These are phyloP conservation scores for Monosporascus sp. DNA, from an alignment of 2,329 filamentous ascomycete species.

Conservation along the genomic window DNA sequence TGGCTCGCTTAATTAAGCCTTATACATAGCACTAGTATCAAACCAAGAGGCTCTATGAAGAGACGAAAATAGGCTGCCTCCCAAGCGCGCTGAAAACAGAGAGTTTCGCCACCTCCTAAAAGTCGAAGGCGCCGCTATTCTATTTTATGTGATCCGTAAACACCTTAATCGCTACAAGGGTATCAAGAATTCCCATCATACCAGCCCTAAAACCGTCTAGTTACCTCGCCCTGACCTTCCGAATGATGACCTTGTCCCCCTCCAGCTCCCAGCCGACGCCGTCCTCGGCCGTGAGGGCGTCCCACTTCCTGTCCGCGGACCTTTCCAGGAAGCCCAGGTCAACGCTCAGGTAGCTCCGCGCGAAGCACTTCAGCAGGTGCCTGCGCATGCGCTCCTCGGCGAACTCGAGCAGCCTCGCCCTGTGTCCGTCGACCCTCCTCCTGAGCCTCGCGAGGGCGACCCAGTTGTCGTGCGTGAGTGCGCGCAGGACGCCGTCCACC, in stretches of 20 bases:
- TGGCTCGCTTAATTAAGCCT: no score
- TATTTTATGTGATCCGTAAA: no score
- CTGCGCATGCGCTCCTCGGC: constrained; percentile 68
- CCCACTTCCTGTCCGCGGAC: constrained; percentile 66
- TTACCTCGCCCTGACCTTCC: constrained; percentile 43
- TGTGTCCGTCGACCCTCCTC: constrained; percentile 72
- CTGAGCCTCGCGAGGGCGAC: constrained; percentile 68
- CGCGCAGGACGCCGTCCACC: constrained; percentile 62
- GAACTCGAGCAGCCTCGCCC: constrained; percentile 74
- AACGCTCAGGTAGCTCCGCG: constrained; percentile 71
- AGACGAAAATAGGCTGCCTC: no score
- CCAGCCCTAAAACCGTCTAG: no score
- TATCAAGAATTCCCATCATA: no score
- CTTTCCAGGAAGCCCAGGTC: constrained; percentile 65
- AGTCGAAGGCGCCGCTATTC: no score
- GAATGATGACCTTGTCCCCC: constrained; percentile 69
- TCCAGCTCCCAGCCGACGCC: constrained; percentile 83
- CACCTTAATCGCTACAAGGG: no score
- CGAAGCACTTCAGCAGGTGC: constrained; percentile 82
- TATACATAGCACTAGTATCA: no score
- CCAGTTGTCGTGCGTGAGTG: constrained; percentile 79
- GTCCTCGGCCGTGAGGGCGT: constrained; percentile 59
- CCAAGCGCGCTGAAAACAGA: no score
- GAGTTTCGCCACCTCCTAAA: no score
- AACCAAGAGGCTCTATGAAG: no score